Conservation (phyloP, 768 basidiomycete species). For the Daedaleopsis nitida region DNA sequence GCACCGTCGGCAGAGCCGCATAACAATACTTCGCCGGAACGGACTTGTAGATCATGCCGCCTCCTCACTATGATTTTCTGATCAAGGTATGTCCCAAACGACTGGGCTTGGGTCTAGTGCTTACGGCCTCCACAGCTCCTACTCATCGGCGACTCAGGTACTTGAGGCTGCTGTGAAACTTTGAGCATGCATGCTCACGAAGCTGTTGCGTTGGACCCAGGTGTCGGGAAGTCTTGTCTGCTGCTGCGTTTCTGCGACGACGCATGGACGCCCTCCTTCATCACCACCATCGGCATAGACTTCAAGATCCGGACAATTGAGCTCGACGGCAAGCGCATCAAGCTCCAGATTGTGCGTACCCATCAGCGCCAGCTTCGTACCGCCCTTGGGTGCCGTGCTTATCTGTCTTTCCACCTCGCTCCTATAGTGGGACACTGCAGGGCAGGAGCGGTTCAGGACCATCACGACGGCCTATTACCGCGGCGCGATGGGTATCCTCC, state of each 20-base stretch:
- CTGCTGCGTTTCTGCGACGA: slow-evolving; percentile 98
- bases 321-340: slow-evolving; percentile 96
- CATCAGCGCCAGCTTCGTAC: background rate
- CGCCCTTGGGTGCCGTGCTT: background rate
- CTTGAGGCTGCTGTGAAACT: background rate
- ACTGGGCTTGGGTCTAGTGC: background rate
- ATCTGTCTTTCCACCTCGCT: background rate
- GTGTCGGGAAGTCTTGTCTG: slow-evolving; percentile 97
- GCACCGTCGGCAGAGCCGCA: slow-evolving; percentile 1
- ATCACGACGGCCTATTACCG: slow-evolving; percentile 99
- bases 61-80: slow-evolving; percentile 96
- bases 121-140: slow-evolving; percentile 61
- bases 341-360: slow-evolving; percentile 91
- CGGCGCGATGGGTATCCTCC: slow-evolving; percentile 96
- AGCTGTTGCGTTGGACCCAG: slow-evolving; percentile 40
- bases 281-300: slow-evolving; percentile 99
- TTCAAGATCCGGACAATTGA: slow-evolving; percentile 99
- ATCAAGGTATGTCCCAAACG: slow-evolving; percentile 68
- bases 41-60: slow-evolving; percentile 58
- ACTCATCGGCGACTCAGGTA: slow-evolving; percentile 96
- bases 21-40: background rate
- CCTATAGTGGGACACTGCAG: slow-evolving; percentile 95
- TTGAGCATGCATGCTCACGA: background rate
- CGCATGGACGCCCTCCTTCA: slow-evolving; percentile 98
- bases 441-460: slow-evolving; percentile 97